These are phyloP conservation scores for Colletotrichum sp. DNA, from an alignment of 2,329 filamentous ascomycete genomes.

Conservation along the genomic window DNA sequence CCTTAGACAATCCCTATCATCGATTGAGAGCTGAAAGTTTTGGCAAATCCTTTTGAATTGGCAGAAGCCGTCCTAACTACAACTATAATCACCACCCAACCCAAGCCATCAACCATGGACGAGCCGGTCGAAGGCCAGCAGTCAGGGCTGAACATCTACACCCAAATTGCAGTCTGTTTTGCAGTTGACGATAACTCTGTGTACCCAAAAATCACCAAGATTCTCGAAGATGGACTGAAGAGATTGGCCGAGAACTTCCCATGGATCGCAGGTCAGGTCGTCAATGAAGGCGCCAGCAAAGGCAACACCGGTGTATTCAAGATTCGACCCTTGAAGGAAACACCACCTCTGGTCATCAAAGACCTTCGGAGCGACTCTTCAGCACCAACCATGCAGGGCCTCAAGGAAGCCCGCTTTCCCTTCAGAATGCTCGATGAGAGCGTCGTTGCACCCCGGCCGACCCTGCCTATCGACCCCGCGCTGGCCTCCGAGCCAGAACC, in stretches of 20 bases:
- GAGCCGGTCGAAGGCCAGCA: slow-evolving; percentile 43
- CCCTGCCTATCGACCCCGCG: not conserved
- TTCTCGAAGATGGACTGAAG: slow-evolving; percentile 38
- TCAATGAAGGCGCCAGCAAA: slow-evolving; percentile 32
- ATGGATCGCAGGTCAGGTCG: slow-evolving; percentile 50
- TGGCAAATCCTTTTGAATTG: not conserved
- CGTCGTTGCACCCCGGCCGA: slow-evolving; percentile 32
- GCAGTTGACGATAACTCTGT: slow-evolving; percentile 24
- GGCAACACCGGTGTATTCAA: slow-evolving; percentile 37
- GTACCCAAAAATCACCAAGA: slow-evolving; percentile 29
- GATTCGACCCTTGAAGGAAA: slow-evolving; percentile 38
- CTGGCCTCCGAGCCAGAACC: not conserved
- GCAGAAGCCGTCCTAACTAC: not conserved
- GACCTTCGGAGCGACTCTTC: slow-evolving; percentile 41
- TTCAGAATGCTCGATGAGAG: slow-evolving; percentile 52
- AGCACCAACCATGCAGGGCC: slow-evolving; percentile 38
- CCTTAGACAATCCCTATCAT: not conserved
- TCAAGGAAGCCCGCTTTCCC: slow-evolving; percentile 45
- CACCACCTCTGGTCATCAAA: slow-evolving; percentile 41
- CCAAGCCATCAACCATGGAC: not conserved
- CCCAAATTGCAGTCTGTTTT: slow-evolving; percentile 47
- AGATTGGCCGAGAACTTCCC: slow-evolving; percentile 44
- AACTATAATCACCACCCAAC: not conserved
- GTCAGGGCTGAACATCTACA: slow-evolving; percentile 47
- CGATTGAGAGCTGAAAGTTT: not conserved